Evolutionary conservation across 768 basidiomycete genomes (phyloP).

Genomic region (Neoboletus subvelutipes): DNA sequence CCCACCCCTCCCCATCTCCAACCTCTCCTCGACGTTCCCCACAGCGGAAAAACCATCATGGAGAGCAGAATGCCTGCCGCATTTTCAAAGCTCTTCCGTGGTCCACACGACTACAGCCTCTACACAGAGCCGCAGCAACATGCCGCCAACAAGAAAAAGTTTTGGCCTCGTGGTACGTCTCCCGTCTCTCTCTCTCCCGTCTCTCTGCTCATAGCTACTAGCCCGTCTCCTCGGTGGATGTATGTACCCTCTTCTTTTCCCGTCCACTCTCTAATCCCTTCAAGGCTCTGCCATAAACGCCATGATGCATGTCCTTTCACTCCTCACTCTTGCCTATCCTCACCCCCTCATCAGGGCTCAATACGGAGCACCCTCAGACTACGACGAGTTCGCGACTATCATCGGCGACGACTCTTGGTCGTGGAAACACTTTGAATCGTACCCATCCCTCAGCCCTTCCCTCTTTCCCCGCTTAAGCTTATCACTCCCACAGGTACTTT

Average conservation of each 20-base stretch:
- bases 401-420: constrained; percentile 56
- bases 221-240: constrained; percentile 74
- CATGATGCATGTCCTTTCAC: constrained; percentile 34
- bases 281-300: constrained; percentile 68
- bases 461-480: neutral
- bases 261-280: neutral
- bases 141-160: constrained; percentile 47
- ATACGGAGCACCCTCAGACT: constrained; percentile 65
- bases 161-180: constrained; percentile 63
- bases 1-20: neutral
- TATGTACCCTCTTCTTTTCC: constrained; percentile 35
- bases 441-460: neutral
- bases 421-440: constrained; percentile 53
- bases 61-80: constrained; percentile 46
- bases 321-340: neutral
- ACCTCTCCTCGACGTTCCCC: neutral
- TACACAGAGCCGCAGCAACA: constrained; percentile 56
- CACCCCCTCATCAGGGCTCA: constrained; percentile 41
- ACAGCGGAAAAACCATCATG: constrained; percentile 44
- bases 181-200: too few species aligned
- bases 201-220: constrained; percentile 26
- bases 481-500: constrained; percentile 53
- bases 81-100: constrained; percentile 42
- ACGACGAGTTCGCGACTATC: constrained; percentile 61
- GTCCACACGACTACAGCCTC: constrained; percentile 51